phyloP scores from a whole-genome alignment of 768 basidiomycete genomes.

The Tylopilus felleus region DNA sequence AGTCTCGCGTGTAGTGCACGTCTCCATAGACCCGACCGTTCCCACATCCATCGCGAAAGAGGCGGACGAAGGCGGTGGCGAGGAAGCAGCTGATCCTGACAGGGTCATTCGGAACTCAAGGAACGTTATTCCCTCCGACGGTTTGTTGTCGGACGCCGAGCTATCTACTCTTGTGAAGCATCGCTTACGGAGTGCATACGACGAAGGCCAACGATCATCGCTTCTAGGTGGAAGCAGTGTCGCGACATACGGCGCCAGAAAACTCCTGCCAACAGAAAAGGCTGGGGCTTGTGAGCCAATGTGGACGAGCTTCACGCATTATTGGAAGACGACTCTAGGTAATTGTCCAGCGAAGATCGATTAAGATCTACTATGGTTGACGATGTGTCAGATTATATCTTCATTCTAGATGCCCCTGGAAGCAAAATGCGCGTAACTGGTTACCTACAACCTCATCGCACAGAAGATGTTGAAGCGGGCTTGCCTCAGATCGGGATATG shows the following conservation, averaged over 20 bases:
- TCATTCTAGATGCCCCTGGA: conserved; percentile 53
- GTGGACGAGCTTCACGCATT: conserved; percentile 87
- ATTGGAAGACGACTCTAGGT: conserved; percentile 84
- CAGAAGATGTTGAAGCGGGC: conserved; percentile 61
- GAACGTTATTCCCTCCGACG: conserved; percentile 54
- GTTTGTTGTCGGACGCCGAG: conserved; percentile 60
- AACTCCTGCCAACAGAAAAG: conserved; percentile 36
- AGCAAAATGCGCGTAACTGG: conserved; percentile 40
- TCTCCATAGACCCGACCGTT: conserved; percentile 63
- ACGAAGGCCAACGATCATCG: conserved; percentile 41
- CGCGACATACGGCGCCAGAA: conserved; percentile 52
- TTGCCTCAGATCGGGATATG: conserved; percentile 77
- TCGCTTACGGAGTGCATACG: conserved; percentile 65
- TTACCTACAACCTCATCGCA: conserved; percentile 60
- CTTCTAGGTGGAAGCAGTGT: conserved; percentile 14
- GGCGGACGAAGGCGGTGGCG: conserved; percentile 39
- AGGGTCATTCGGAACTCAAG: conserved; percentile 73
- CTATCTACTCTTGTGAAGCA: conserved; percentile 43
- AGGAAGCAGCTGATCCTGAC: conserved; percentile 53
- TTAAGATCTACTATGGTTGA: conserved; percentile 6
- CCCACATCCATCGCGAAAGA: conserved; percentile 24
- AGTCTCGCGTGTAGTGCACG: conserved; percentile 69
- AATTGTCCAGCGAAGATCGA: conserved; percentile 12
- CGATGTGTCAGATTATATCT: conserved; percentile 75
- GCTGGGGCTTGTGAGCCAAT: conserved; percentile 69